Percentiles rank a stretch among this genome's conserved stretches.
Conservation (phyloP, 1,139 yeast genomes). For the Blastobotrys serpentis region DNA sequence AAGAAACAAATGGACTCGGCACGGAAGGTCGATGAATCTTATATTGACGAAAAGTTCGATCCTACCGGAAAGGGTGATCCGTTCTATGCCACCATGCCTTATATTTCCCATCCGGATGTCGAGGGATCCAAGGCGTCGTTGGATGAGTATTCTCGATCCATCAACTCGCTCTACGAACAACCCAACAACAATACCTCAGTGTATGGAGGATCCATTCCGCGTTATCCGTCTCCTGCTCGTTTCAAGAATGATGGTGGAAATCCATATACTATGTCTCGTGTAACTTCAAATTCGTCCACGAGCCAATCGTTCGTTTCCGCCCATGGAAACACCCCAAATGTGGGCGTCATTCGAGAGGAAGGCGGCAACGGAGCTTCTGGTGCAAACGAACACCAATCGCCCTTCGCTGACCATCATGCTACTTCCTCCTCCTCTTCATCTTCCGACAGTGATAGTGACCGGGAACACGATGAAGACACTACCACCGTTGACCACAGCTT, state of each 20-base stretch:
- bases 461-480: background rate
- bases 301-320: conserved; percentile 8
- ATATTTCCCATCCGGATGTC: conserved; percentile 27
- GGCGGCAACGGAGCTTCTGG: background rate
- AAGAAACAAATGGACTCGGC: conserved; percentile 2
- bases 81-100: conserved; percentile 26
- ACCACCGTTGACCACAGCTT: conserved; percentile 8
- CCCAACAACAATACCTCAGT: conserved; percentile 18
- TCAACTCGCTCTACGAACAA: conserved; percentile 22
- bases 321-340: conserved; percentile 5
- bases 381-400: conserved; percentile 1
- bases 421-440: conserved; percentile 2
- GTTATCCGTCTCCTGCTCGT: conserved; percentile 9
- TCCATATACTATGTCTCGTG: conserved; percentile 3
- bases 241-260: background rate
- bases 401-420: conserved; percentile 5
- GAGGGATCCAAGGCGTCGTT: conserved; percentile 27
- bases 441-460: background rate
- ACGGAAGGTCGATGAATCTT: conserved; percentile 1
- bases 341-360: conserved; percentile 7
- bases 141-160: conserved; percentile 29
- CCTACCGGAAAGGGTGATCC: conserved; percentile 23
- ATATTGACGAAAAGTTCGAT: conserved; percentile 7
- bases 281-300: conserved; percentile 7
- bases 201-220: conserved; percentile 14